Evolutionary conservation across 2,329 filamentous ascomycete genomes (phyloP).

Genomic region (Pseudocercospora fijiensis): DNA sequence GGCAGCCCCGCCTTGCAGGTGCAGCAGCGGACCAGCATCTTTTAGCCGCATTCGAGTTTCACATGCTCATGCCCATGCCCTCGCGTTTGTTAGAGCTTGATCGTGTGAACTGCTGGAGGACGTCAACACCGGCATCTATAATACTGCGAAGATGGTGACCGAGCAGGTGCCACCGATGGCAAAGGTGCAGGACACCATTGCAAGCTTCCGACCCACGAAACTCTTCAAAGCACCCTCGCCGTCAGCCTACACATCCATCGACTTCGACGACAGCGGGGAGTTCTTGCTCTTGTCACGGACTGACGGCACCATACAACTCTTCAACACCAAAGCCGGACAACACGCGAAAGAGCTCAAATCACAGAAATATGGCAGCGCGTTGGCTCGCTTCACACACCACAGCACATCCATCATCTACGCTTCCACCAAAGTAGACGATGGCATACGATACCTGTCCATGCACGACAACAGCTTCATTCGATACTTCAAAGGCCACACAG

Average conservation of each 20-base stretch:
- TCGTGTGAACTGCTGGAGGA: not conserved
- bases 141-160: constrained; percentile 25
- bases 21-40: not conserved
- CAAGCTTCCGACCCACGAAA: constrained; percentile 69
- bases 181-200: constrained; percentile 75
- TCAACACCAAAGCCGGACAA: constrained; percentile 86
- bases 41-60: not conserved
- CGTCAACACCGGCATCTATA: not conserved
- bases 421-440: constrained; percentile 92
- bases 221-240: constrained; percentile 49
- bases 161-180: constrained; percentile 39
- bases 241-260: constrained; percentile 78
- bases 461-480: constrained; percentile 96
- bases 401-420: constrained; percentile 90
- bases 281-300: constrained; percentile 86
- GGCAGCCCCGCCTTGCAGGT: not conserved
- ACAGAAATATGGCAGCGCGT: constrained; percentile 94
- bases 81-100: not conserved
- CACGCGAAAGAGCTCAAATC: constrained; percentile 85
- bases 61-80: not conserved
- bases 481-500: constrained; percentile 91
- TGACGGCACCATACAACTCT: constrained; percentile 94
- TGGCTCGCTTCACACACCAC: constrained; percentile 92
- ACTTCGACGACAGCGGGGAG: constrained; percentile 95
- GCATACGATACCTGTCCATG: constrained; percentile 79